Conservation (phyloP, 2,329 filamentous ascomycete genomes). For the Talaromyces funiculosus region DNA sequence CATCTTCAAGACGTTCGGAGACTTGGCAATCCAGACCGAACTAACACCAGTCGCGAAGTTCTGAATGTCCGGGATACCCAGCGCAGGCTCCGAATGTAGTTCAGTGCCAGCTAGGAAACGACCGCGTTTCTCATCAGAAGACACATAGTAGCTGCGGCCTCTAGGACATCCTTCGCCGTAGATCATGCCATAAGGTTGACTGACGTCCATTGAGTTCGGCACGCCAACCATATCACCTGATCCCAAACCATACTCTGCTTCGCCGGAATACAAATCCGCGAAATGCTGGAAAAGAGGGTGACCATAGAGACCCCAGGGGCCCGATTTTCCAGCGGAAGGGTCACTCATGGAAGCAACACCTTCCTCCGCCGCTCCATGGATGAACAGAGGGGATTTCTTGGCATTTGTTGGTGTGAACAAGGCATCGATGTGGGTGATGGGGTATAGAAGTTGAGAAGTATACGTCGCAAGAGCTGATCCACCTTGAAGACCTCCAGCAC, state of each 20-base stretch:
- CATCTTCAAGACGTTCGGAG: slow-evolving; percentile 60
- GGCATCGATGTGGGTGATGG: slow-evolving; percentile 74
- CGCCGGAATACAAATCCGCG: slow-evolving; percentile 66
- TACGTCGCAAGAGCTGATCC: slow-evolving; percentile 74
- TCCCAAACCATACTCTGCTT: slow-evolving; percentile 71
- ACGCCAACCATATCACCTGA: slow-evolving; percentile 68
- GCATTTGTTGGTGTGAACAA: slow-evolving; percentile 61
- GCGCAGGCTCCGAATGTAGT: slow-evolving; percentile 55
- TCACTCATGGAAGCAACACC: slow-evolving; percentile 78
- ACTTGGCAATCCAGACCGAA: slow-evolving; percentile 86
- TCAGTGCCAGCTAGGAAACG: slow-evolving; percentile 63
- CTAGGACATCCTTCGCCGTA: slow-evolving; percentile 83
- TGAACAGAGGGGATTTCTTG: slow-evolving; percentile 69
- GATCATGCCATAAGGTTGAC: slow-evolving; percentile 74
- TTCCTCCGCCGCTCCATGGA: slow-evolving; percentile 76
- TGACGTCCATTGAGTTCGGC: slow-evolving; percentile 87
- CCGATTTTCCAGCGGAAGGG: slow-evolving; percentile 65
- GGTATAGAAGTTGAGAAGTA: slow-evolving; percentile 73
- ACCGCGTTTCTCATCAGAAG: slow-evolving; percentile 67
- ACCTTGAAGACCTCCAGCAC: slow-evolving; percentile 56
- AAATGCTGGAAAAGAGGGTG: slow-evolving; percentile 71
- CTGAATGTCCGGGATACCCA: slow-evolving; percentile 72
- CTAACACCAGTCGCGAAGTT: slow-evolving; percentile 65
- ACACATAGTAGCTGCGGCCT: slow-evolving; percentile 72
- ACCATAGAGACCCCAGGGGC: slow-evolving; percentile 76